These are phyloP conservation scores for Backusella tuberculispora DNA, from an alignment of 192 early-diverging fungal genomes.

Conservation along the genomic window DNA sequence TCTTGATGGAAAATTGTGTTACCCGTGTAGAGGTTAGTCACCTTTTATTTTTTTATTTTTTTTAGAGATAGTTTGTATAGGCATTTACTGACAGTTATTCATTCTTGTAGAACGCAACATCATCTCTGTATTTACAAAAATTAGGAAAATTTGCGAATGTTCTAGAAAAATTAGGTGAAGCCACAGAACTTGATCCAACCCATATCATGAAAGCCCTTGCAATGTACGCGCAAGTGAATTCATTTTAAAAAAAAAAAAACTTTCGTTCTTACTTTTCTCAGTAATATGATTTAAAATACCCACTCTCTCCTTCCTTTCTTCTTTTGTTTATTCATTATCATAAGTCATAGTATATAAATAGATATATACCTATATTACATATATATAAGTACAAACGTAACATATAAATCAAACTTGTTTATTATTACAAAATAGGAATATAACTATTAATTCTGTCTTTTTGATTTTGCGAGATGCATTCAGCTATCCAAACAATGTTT, in stretches of 20 bases:
- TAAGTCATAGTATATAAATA: background rate
- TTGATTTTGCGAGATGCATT: constrained; percentile 97
- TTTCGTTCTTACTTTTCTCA: background rate
- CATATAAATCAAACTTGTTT: background rate
- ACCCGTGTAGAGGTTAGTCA: constrained; percentile 59
- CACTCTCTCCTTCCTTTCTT: background rate
- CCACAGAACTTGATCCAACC: constrained; percentile 59
- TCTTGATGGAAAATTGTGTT: constrained; percentile 57
- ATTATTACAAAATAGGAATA: constrained; percentile 53
- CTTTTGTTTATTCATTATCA: too few species aligned
- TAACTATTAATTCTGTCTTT: constrained; percentile 95
- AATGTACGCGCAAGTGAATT: constrained; percentile 55
- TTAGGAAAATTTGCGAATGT: constrained; percentile 58
- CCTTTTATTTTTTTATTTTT: too few species aligned
- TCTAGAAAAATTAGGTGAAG: constrained; percentile 61
- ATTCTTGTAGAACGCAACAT: constrained; percentile 56
- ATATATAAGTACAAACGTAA: background rate
- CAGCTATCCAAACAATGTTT: constrained; percentile 98
- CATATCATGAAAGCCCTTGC: constrained; percentile 66
- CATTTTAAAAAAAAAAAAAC: background rate
- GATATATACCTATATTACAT: background rate
- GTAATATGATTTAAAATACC: background rate
- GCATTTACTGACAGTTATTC: background rate
- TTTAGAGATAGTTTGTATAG: background rate
- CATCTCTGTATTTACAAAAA: constrained; percentile 60